Evolutionary conservation across 2,329 filamentous ascomycete species (phyloP).

Genomic region (Scopulariopsis brevicaulis): DNA sequence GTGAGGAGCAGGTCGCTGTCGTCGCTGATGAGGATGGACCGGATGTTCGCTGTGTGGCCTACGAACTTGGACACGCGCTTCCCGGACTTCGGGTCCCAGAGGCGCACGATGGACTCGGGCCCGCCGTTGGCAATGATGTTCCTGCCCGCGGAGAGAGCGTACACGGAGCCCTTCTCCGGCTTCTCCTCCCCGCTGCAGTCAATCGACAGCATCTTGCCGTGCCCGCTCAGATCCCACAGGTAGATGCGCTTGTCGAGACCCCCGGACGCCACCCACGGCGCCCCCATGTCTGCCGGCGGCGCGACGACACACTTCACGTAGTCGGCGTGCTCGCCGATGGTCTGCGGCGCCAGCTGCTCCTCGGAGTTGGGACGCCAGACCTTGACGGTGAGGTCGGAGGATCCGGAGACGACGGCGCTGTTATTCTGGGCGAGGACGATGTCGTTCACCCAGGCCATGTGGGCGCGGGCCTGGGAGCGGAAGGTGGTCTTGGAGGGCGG

Average conservation of each 20-base stretch:
- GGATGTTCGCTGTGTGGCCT: conserved; percentile 89
- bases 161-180: conserved; percentile 86
- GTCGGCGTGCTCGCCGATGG: conserved; percentile 87
- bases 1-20: conserved; percentile 87
- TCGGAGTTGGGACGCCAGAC: conserved; percentile 69
- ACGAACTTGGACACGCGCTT: conserved; percentile 93
- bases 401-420: conserved; percentile 73
- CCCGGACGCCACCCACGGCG: conserved; percentile 86
- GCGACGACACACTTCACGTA: conserved; percentile 92
- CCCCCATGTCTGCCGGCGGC: conserved; percentile 45
- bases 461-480: conserved; percentile 55
- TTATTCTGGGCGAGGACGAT: conserved; percentile 72
- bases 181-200: conserved; percentile 75
- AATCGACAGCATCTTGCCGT: conserved; percentile 77
- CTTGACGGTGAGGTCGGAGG: conserved; percentile 89
- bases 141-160: conserved; percentile 71
- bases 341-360: conserved; percentile 40
- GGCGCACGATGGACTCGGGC: conserved; percentile 80
- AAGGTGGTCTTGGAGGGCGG: conserved; percentile 41
- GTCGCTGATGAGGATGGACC: conserved; percentile 81
- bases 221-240: conserved; percentile 86
- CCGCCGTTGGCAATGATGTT: conserved; percentile 84
- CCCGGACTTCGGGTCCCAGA: conserved; percentile 85
- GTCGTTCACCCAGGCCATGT: conserved; percentile 96
- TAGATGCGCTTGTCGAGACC: conserved; percentile 87